These are phyloP conservation scores for Pleodorina starrii DNA, from an alignment of 139 green algal species.

Conservation along the genomic window DNA sequence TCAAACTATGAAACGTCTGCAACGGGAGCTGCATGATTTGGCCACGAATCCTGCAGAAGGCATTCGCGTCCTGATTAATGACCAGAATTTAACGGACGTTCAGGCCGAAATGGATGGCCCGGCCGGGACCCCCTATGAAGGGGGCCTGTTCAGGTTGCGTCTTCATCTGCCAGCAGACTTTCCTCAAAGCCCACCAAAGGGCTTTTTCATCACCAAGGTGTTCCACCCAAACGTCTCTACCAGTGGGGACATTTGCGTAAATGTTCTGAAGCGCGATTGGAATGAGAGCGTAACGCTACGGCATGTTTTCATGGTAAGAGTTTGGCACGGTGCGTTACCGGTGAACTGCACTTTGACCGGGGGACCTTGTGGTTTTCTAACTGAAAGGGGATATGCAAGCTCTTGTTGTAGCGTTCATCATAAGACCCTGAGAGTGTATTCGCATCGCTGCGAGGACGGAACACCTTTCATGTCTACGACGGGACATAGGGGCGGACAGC, in stretches of 20 bases:
- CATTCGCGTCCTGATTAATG: conserved; percentile 86
- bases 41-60: conserved; percentile 76
- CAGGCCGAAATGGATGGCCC: conserved; percentile 90
- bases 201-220: conserved; percentile 94
- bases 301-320: conserved; percentile 80
- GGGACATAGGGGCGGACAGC: too few relatives aligned
- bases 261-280: conserved; percentile 98
- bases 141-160: conserved; percentile 91
- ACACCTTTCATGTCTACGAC: too few relatives aligned
- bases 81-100: conserved; percentile 90
- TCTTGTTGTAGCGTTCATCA: too few relatives aligned
- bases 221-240: conserved; percentile 97
- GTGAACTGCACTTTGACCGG: neutral
- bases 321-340: neutral
- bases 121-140: conserved; percentile 92
- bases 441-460: too few relatives aligned
- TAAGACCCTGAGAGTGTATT: too few relatives aligned
- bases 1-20: conserved; percentile 48
- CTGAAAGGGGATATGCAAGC: too few relatives aligned
- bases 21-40: conserved; percentile 84
- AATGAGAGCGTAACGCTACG: conserved; percentile 85
- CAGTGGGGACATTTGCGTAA: conserved; percentile 97
- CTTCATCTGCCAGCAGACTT: conserved; percentile 79
- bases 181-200: conserved; percentile 78
- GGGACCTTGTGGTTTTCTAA: too few relatives aligned